Conservation (phyloP, 2,329 filamentous ascomycete genomes). For the Phialemoniopsis sp. region DNA sequence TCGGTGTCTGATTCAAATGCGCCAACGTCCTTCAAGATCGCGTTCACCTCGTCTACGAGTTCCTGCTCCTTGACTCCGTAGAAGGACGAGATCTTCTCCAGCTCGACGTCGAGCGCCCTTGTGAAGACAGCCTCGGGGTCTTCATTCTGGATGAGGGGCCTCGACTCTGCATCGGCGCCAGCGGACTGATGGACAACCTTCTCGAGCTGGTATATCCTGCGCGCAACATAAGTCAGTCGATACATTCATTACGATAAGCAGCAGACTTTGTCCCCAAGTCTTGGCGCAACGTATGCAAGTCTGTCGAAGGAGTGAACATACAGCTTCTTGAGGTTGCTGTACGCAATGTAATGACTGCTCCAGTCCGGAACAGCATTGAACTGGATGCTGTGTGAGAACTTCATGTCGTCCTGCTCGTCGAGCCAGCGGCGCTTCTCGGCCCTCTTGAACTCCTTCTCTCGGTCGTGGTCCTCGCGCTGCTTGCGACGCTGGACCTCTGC, state of each 20-base stretch:
- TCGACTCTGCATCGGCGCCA: slow-evolving; percentile 71
- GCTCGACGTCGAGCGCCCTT: slow-evolving; percentile 76
- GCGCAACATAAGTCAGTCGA: not conserved
- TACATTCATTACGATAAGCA: slow-evolving; percentile 1
- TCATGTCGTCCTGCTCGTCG: slow-evolving; percentile 82
- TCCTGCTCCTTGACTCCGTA: slow-evolving; percentile 87
- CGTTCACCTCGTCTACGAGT: slow-evolving; percentile 74
- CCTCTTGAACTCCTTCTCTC: slow-evolving; percentile 37
- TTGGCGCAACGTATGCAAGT: not conserved
- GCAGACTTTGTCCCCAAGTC: too few species aligned
- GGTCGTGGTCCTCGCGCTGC: slow-evolving; percentile 7
- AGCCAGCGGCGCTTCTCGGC: slow-evolving; percentile 66
- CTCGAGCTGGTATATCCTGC: slow-evolving; percentile 90
- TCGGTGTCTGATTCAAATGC: slow-evolving; percentile 59
- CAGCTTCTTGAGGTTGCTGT: slow-evolving; percentile 99
- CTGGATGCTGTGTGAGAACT: slow-evolving; percentile 99
- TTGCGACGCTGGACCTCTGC: slow-evolving; percentile 21
- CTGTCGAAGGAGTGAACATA: slow-evolving; percentile 37
- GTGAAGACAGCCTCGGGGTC: slow-evolving; percentile 81
- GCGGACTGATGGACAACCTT: slow-evolving; percentile 68
- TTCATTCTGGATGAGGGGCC: slow-evolving; percentile 70
- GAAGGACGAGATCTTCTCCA: slow-evolving; percentile 92
- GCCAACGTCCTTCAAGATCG: slow-evolving; percentile 71
- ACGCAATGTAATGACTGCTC: slow-evolving; percentile 97
- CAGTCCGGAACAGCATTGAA: slow-evolving; percentile 99